phyloP scores from a whole-genome alignment of 169 alveolate genomes.

The Plasmodium vinckei region DNA sequence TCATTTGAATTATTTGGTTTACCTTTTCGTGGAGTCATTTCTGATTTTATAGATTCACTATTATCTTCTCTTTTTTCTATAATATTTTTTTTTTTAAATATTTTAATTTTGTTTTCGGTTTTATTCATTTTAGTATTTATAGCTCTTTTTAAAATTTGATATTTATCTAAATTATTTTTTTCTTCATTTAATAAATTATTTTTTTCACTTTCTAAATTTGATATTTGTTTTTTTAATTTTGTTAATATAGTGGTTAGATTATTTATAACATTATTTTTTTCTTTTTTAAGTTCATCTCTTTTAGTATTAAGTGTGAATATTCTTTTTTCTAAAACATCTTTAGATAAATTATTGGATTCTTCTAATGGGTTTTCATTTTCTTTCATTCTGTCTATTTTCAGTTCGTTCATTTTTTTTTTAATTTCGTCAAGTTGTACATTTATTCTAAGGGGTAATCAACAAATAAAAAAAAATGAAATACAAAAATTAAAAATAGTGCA shows the following conservation, averaged over 20 bases:
- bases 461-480: neutral
- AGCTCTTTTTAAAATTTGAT: conserved; percentile 44
- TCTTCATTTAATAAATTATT: conserved; percentile 47
- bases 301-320: conserved; percentile 39
- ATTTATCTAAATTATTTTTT: conserved; percentile 33
- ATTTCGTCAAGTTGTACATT: conserved; percentile 35
- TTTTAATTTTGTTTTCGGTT: conserved; percentile 9
- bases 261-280: conserved; percentile 51
- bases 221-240: conserved; percentile 45
- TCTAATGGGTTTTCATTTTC: conserved; percentile 8
- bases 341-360: conserved; percentile 6
- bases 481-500: neutral
- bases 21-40: neutral
- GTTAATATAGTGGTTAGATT: conserved; percentile 4
- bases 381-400: conserved; percentile 26
- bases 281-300: conserved; percentile 59
- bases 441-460: neutral
- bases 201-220: conserved; percentile 45
- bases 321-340: conserved; percentile 37
- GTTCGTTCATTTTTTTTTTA: conserved; percentile 48
- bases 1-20: neutral
- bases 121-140: conserved; percentile 24
- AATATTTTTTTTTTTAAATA: neutral
- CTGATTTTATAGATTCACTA: neutral
- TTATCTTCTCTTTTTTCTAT: conserved; percentile 2